phyloP scores from a whole-genome alignment of 2,329 filamentous ascomycete species.

The Macroventuria anomochaeta region DNA sequence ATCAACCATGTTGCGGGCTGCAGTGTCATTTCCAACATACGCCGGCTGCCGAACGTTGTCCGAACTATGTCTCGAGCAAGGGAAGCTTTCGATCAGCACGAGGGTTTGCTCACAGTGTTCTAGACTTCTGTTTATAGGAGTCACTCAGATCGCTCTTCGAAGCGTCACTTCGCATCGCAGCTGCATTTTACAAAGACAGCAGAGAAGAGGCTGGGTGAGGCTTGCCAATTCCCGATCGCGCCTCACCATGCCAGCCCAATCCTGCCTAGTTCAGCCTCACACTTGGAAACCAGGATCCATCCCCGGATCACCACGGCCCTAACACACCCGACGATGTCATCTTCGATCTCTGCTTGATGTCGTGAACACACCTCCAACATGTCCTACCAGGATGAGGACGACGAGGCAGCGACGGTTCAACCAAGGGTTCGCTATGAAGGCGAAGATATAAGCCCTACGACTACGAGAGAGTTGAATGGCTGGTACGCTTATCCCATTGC shows the following conservation, averaged over 20 bases:
- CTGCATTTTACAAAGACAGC: background rate
- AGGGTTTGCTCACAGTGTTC: too few species aligned
- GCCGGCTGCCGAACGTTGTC: background rate
- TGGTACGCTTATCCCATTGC: conserved; percentile 94
- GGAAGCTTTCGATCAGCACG: background rate
- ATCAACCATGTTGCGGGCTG: too few species aligned
- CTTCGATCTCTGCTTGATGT: background rate
- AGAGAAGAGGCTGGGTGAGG: background rate
- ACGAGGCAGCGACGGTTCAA: conserved; percentile 4
- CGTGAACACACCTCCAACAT: conserved; percentile 12
- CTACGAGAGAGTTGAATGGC: conserved; percentile 77
- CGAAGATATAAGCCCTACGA: conserved; percentile 72
- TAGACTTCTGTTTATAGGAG: too few species aligned
- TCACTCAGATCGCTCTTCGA: too few species aligned
- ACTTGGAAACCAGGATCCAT: conserved; percentile 1
- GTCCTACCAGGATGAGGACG: conserved; percentile 19
- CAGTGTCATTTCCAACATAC: too few species aligned
- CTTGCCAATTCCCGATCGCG: conserved; percentile 1
- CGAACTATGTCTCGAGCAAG: background rate
- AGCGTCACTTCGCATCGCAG: too few species aligned
- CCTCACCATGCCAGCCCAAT: conserved; percentile 10
- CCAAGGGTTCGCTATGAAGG: conserved; percentile 29
- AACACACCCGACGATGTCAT: conserved; percentile 4
- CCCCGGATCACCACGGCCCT: conserved; percentile 12
- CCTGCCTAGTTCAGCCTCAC: conserved; percentile 17